Base-by-base conservation (phyloP, 192 early-diverging fungal genomes). In the Coemansia sp. region DNA sequence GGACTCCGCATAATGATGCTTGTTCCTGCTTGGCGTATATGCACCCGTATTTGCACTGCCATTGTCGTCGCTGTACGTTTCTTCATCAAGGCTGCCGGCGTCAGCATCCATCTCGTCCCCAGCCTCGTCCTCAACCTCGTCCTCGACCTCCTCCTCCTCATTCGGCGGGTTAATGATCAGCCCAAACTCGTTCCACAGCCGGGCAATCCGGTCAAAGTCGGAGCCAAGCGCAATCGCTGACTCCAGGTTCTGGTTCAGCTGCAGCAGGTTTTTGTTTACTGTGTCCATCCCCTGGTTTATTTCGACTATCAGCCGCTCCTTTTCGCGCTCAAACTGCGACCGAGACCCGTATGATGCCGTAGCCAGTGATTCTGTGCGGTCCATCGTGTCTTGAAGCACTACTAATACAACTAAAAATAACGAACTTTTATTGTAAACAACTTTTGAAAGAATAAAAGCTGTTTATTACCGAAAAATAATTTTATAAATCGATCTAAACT, bases 161-260 rank as follows among this genome's bases (percentile, higher is more conserved):
- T 42, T 30, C 6, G 60, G 61, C 6, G 69, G 75, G 16, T 59
- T 65, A 12, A 78, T 78, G 16, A 78, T 78, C 28, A 45, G 25
- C 10, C 65, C 76, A 65, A 78, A 78, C 22, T 71, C 76, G 40
- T 47, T 65, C 76, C 76, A 78, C 27, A 78, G 53, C 8, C 47
- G 57, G 14, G 69, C 60, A 24, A 72, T 64, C 6, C 70, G 64
- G 23, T 56, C 61, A 69, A 78, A 78, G 54, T 60, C 65, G 54
- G 52, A 52, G 23, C 76, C 59, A 3, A 78, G 65, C 11, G 70
- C 54, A 12, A 78, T 69, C 19, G 69, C 70, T 16, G 76, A 78
- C 50, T 72, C 76, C 22, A 72, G 50, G 55, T 78, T 78, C 32
- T 72, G 76, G 55, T 65, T 72, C 28, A 78, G 62, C 56, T 78